These are phyloP conservation scores for Boletus sp. DNA, from an alignment of 768 basidiomycete genomes.

Conservation along the genomic window DNA sequence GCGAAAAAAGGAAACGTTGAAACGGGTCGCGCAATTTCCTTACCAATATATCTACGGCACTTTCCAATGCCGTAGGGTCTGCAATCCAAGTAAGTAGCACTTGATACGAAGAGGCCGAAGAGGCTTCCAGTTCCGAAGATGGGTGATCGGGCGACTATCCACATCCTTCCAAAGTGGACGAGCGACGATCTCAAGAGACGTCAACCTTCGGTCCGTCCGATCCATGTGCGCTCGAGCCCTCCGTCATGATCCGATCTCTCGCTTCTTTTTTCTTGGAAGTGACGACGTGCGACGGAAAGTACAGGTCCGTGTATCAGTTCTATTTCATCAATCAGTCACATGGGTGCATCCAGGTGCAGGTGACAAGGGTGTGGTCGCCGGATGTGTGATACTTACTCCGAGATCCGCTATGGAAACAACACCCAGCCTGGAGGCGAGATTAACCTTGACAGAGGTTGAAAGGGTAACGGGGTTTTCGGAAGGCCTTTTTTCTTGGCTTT, in stretches of 20 bases:
- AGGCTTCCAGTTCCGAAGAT: conserved; percentile 10
- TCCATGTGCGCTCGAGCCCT: not conserved
- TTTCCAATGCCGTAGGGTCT: conserved; percentile 8
- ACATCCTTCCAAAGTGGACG: conserved; percentile 21
- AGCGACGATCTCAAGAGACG: conserved; percentile 16
- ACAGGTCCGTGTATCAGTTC: not conserved
- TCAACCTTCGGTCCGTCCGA: conserved; percentile 1
- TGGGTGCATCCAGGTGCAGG: not conserved
- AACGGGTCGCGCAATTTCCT: conserved; percentile 7
- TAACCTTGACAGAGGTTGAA: conserved; percentile 22
- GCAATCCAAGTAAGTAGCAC: not conserved
- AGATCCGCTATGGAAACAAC: conserved; percentile 15
- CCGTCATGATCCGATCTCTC: conserved; percentile 8
- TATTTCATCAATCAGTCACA: not conserved
- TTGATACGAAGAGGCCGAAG: not conserved
- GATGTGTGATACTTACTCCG: not conserved
- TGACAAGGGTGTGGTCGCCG: not conserved
- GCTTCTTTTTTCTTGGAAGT: conserved; percentile 5
- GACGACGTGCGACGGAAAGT: not conserved
- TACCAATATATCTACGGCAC: conserved; percentile 5
- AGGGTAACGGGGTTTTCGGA: conserved; percentile 17
- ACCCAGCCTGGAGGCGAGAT: conserved; percentile 16
- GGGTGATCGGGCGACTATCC: conserved; percentile 20
- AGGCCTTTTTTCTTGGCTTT: conserved; percentile 5
- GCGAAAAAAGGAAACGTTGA: not conserved